phyloP scores from a whole-genome alignment of 768 basidiomycete species.

The Cyclocybe aegerita region DNA sequence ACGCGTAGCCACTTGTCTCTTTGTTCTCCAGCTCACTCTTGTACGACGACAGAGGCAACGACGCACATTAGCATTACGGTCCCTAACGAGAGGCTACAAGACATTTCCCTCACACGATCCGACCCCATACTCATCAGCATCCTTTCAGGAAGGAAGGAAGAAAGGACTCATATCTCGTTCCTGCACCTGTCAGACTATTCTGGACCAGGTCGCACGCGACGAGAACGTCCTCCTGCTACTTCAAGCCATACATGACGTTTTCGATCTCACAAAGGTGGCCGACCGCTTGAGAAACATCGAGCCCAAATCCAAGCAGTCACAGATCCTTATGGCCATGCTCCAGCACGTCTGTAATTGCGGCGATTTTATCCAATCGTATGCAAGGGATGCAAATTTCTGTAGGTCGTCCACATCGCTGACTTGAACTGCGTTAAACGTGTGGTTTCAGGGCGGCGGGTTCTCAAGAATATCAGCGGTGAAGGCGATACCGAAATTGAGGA shows the following conservation, averaged over 20 bases:
- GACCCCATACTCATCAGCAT: too few species aligned
- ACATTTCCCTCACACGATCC: too few species aligned
- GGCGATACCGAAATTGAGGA: background rate
- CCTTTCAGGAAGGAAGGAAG: too few species aligned
- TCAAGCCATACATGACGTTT: background rate
- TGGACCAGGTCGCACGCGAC: background rate
- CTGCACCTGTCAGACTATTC: background rate
- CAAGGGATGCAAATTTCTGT: conserved; percentile 1
- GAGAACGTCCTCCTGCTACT: background rate
- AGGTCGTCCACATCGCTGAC: background rate
- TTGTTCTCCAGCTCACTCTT: too few species aligned
- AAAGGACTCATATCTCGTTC: background rate
- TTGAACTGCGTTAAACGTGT: background rate
- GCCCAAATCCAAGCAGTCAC: background rate
- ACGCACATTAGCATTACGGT: too few species aligned
- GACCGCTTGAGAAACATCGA: background rate
- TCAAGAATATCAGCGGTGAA: background rate
- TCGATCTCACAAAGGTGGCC: background rate
- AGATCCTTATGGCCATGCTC: conserved; percentile 1
- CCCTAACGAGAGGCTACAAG: too few species aligned
- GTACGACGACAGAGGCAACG: too few species aligned
- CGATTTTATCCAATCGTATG: conserved; percentile 1
- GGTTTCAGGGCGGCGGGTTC: background rate
- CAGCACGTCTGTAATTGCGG: background rate
- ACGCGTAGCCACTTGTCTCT: too few species aligned